phyloP scores from a whole-genome alignment of 2,329 filamentous ascomycete species.

The Hypoxylon sp. region DNA sequence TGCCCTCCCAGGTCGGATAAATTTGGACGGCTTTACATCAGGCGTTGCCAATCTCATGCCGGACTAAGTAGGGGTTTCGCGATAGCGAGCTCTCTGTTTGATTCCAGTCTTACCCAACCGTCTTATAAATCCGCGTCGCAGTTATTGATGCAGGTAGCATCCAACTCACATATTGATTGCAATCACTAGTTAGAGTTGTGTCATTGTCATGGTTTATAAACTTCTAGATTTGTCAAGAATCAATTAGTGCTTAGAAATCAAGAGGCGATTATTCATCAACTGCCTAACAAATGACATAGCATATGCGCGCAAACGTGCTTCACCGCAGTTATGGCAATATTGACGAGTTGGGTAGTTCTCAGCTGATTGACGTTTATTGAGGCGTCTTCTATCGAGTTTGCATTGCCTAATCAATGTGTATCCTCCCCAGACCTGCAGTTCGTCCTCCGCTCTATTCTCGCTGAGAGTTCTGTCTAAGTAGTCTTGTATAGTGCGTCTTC shows the following conservation, averaged over 20 bases:
- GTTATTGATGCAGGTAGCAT: slow-evolving; percentile 8
- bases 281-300: not conserved
- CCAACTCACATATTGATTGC: not conserved
- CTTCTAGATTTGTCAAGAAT: slow-evolving; percentile 24
- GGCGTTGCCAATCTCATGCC: not conserved
- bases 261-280: slow-evolving; percentile 34
- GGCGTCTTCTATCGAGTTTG: slow-evolving; percentile 25
- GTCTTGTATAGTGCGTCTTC: slow-evolving; percentile 28
- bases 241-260: slow-evolving; percentile 40
- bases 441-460: slow-evolving; percentile 40
- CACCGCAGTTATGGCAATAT: not conserved
- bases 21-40: not conserved
- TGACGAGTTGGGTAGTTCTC: slow-evolving; percentile 14
- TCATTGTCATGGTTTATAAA: slow-evolving; percentile 12
- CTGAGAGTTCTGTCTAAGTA: slow-evolving; percentile 43
- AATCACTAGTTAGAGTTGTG: not conserved
- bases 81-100: not conserved
- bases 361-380: slow-evolving; percentile 36
- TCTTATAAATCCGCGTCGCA: slow-evolving; percentile 20
- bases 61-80: not conserved
- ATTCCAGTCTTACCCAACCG: not conserved
- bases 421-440: slow-evolving; percentile 37
- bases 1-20: not conserved
- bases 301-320: slow-evolving; percentile 14
- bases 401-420: slow-evolving; percentile 37